These are phyloP conservation scores for Plectosphaerella sp. DNA, from an alignment of 2,329 filamentous ascomycete genomes.

Conservation along the genomic window DNA sequence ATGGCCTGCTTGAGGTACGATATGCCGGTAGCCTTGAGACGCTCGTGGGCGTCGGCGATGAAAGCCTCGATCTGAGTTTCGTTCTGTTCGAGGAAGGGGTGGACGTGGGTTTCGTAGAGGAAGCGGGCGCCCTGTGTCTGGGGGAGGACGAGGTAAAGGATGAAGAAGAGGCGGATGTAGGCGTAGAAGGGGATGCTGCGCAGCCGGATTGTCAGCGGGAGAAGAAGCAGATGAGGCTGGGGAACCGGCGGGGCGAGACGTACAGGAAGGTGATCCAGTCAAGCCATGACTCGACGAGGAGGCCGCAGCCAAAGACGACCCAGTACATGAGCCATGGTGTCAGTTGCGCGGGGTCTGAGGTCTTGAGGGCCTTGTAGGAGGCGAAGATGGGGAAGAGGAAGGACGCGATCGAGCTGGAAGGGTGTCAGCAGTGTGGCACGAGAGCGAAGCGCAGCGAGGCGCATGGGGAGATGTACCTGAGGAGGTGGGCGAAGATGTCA, in stretches of 20 bases:
- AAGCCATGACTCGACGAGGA: slow-evolving; percentile 82
- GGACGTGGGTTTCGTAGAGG: slow-evolving; percentile 79
- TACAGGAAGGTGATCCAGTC: slow-evolving; percentile 82
- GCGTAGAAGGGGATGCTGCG: slow-evolving; percentile 84
- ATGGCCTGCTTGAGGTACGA: slow-evolving; percentile 69
- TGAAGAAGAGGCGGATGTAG: slow-evolving; percentile 80
- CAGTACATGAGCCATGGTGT: slow-evolving; percentile 99
- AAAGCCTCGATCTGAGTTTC: slow-evolving; percentile 86
- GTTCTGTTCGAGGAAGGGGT: slow-evolving; percentile 84
- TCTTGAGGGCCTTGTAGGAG: slow-evolving; percentile 96
- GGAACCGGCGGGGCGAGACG: slow-evolving; percentile 12
- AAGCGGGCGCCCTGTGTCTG: slow-evolving; percentile 90
- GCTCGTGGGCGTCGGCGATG: slow-evolving; percentile 77
- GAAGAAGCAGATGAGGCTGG: not conserved
- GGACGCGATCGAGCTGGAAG: slow-evolving; percentile 70
- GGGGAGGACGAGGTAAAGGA: slow-evolving; percentile 93
- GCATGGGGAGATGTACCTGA: slow-evolving; percentile 58
- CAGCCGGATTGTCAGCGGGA: not conserved
- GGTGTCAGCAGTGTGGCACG: not conserved
- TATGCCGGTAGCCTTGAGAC: slow-evolving; percentile 71
- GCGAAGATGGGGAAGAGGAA: slow-evolving; percentile 95
- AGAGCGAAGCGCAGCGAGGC: not conserved
- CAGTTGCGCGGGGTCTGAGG: slow-evolving; percentile 80
- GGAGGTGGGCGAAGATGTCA: slow-evolving; percentile 69
- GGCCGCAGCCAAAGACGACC: slow-evolving; percentile 80